Percentiles rank a stretch among this genome's conserved stretches.
phyloP scores from a whole-genome alignment of 768 basidiomycete species.

The Vishniacozyma victoriae region DNA sequence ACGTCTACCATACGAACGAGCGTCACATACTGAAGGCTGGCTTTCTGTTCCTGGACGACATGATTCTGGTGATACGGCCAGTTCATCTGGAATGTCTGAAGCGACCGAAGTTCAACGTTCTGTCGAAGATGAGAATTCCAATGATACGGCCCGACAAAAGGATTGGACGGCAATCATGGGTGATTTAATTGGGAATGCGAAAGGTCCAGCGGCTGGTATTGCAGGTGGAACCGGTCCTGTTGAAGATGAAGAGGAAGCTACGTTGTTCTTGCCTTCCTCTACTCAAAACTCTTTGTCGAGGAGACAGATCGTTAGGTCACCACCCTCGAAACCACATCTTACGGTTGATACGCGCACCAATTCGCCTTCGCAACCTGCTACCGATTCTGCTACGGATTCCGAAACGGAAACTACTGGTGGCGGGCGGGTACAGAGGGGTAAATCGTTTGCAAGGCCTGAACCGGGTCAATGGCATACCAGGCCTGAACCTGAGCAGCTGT shows the following conservation, averaged over 20 bases:
- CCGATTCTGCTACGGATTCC: constrained; percentile 33
- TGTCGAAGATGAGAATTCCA: constrained; percentile 35
- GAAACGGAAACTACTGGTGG: constrained; percentile 22
- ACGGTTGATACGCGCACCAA: constrained; percentile 20
- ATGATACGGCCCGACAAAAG: constrained; percentile 36
- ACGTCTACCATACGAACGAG: no score
- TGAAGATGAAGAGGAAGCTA: constrained; percentile 40
- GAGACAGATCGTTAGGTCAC: constrained; percentile 20
- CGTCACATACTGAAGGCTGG: no score
- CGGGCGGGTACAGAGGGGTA: no score
- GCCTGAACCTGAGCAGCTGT: constrained; percentile 85
- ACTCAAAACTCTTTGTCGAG: constrained; percentile 2
- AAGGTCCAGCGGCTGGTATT: constrained; percentile 4
- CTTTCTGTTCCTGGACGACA: constrained; percentile 2
- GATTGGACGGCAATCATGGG: constrained; percentile 27
- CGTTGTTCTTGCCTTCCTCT: constrained; percentile 35
- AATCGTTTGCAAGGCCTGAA: constrained; percentile 59
- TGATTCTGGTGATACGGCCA: constrained; percentile 15
- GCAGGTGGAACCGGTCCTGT: constrained; percentile 1
- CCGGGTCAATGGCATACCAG: constrained; percentile 76
- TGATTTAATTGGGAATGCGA: constrained; percentile 21
- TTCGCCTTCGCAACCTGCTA: no score
- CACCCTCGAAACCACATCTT: constrained; percentile 24
- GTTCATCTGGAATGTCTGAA: constrained; percentile 30
- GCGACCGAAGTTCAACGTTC: constrained; percentile 19